Base-by-base conservation (phyloP, 306 rosid genomes). In the Mucuna pruriens region DNA sequence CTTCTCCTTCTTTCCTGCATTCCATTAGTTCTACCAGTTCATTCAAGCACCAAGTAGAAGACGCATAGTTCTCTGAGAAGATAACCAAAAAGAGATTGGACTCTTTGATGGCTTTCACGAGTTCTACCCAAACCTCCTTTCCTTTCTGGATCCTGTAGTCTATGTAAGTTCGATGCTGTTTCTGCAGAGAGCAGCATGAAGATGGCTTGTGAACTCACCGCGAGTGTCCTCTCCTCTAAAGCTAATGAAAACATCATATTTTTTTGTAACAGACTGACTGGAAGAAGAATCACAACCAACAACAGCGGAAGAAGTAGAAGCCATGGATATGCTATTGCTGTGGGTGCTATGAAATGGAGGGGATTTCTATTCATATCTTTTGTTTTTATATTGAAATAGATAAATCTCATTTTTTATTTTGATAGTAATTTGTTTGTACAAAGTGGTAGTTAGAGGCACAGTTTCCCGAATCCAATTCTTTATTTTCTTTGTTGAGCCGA, bases 1-100 rank as follows among this genome's bases (percentile, higher is more conserved):
- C 5, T 36, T 9, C 7, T 39, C 31, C 48, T 9, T 33, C 9
- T 17, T 25, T 67, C 2, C 8, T 2, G 60, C 69, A 69, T 16
- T 68, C 23, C 16, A 79, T 44, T 11, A 79, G 69, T 20, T 79
- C 16, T 19, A 46, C 20, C 8, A 79, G 83, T 36, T 79, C 83
- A 2, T 66, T 54, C 76, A 79, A 69, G 45, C 83, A 79, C 83
- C 76, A 79, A 4, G 31, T 16, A 0, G 82, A 78, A 42, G 60
- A 61, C 10, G 71, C 80, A 10, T 61, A 60, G 60, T 76, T 42
- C 9, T 76, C 60, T 0, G 82, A 78, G 54, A 78, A 67, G 0
- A 78, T 11, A 0, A 78, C 76, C n/a, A 78, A 17, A 3, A 39
- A 54, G 2, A 79, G 3, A 29, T 5, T n/a, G 1, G 83, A 79